These are phyloP conservation scores for Diaporthe ampelina DNA, from an alignment of 2,329 filamentous ascomycete species.

Conservation along the genomic window DNA sequence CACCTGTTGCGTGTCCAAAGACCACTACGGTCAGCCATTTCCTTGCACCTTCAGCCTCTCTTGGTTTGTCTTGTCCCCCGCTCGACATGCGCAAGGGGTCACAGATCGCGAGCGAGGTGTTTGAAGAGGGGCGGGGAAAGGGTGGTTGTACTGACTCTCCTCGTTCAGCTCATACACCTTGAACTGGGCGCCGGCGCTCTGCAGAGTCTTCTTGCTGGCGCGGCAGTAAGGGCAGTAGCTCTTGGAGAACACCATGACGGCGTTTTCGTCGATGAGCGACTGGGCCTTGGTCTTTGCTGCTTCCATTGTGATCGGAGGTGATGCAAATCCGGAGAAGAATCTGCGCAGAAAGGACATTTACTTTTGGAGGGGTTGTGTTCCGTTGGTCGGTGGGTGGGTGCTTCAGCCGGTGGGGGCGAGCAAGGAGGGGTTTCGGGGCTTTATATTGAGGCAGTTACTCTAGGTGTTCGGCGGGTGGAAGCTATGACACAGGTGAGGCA, in stretches of 20 bases:
- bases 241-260: constrained; percentile 96
- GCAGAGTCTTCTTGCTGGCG: constrained; percentile 81
- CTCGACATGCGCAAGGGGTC: neutral
- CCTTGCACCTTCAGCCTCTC: constrained; percentile 35
- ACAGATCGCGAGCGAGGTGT: neutral
- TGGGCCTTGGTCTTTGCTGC: constrained; percentile 87
- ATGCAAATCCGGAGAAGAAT: constrained; percentile 71
- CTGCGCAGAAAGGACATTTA: constrained; percentile 77
- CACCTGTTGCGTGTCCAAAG: constrained; percentile 65
- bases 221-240: constrained; percentile 95
- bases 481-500: constrained; percentile 25
- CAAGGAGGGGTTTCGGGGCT: constrained; percentile 10
- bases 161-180: constrained; percentile 87
- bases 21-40: constrained; percentile 2
- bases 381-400: constrained; percentile 42
- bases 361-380: constrained; percentile 43
- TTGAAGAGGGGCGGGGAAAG: neutral
- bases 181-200: constrained; percentile 78
- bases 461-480: constrained; percentile 29
- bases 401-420: neutral
- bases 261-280: constrained; percentile 88
- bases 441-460: constrained; percentile 1
- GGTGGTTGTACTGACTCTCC: constrained; percentile 72
- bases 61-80: constrained; percentile 34
- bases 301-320: constrained; percentile 80